Evolutionary conservation across 768 basidiomycete genomes (phyloP).

Genomic region (Trametes gibbosa): DNA sequence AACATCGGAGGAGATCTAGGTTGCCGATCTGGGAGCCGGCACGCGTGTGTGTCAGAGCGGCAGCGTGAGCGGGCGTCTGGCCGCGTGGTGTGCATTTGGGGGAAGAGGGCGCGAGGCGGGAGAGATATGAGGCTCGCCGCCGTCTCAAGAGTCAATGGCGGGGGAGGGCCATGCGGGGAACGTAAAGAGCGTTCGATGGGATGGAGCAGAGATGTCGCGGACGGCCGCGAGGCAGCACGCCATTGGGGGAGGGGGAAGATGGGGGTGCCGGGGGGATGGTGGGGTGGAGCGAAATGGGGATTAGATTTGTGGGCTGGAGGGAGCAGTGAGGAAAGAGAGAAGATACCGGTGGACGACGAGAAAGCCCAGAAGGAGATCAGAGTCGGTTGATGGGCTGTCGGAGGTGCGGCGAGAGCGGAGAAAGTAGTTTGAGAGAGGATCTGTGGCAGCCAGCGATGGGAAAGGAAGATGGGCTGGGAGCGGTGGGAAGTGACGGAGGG

Average conservation of each 20-base stretch:
- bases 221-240: conserved; percentile 16
- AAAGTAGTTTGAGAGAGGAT: neutral
- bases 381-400: neutral
- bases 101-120: conserved; percentile 8
- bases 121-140: neutral
- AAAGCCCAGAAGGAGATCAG: conserved; percentile 4
- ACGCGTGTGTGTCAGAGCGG: neutral
- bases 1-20: conserved; percentile 1
- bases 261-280: conserved; percentile 11
- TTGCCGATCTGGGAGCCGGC: neutral
- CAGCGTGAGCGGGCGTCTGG: neutral
- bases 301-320: conserved; percentile 4
- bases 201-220: conserved; percentile 17
- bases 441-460: neutral
- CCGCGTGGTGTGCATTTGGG: neutral
- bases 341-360: neutral
- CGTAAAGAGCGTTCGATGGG: neutral
- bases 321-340: neutral
- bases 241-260: conserved; percentile 5
- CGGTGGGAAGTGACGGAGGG: neutral
- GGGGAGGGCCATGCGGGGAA: conserved; percentile 5
- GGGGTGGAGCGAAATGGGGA: conserved; percentile 3
- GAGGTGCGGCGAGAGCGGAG: neutral
- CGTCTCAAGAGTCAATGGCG: neutral
- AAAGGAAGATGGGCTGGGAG: neutral